Evolutionary conservation across 768 basidiomycete species (phyloP).

Genomic region (Amanita thiersii): DNA sequence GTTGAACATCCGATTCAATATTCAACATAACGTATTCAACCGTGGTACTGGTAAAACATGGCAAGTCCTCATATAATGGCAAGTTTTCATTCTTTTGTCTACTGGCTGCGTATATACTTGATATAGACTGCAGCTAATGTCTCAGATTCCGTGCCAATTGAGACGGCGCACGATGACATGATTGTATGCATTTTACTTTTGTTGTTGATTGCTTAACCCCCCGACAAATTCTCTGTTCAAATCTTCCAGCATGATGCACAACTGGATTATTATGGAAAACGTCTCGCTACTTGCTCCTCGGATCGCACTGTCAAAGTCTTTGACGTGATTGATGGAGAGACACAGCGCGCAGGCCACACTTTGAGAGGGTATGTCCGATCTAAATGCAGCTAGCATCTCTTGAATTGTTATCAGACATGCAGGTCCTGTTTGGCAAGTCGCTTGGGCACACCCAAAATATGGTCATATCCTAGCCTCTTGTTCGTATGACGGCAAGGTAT

Average conservation of each 20-base stretch:
- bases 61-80: background rate
- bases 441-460: constrained; percentile 98
- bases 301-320: constrained; percentile 95
- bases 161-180: constrained; percentile 98
- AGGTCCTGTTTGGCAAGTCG: constrained; percentile 96
- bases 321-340: constrained; percentile 85
- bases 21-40: background rate
- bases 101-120: background rate
- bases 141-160: constrained; percentile 74
- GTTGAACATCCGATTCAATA: background rate
- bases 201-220: constrained; percentile 3
- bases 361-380: constrained; percentile 59
- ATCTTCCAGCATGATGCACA: constrained; percentile 91
- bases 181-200: constrained; percentile 53
- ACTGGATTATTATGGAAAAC: constrained; percentile 94
- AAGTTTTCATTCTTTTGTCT: background rate
- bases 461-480: constrained; percentile 97
- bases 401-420: constrained; percentile 56
- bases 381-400: background rate
- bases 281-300: constrained; percentile 93
- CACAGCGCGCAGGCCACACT: constrained; percentile 65
- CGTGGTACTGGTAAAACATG: background rate
- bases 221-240: constrained; percentile 2
- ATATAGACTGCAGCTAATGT: constrained; percentile 42
- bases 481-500: constrained; percentile 95